Evolutionary conservation across 73 alveolate species (phyloP).

Genomic region (Symbiodinium natans): DNA sequence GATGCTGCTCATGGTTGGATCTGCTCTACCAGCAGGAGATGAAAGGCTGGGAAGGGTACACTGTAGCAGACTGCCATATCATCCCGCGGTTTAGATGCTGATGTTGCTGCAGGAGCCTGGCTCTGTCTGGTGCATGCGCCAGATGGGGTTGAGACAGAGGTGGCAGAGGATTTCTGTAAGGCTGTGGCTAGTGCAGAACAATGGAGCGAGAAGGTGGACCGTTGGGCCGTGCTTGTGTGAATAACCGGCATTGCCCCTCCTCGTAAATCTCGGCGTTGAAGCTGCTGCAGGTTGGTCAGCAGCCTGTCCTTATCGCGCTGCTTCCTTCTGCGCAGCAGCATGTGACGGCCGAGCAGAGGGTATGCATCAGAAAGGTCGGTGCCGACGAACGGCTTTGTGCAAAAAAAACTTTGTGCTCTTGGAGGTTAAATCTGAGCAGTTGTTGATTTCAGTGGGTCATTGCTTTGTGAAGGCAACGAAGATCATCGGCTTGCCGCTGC

Average conservation of each 20-base stretch:
- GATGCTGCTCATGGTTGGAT: constrained; percentile 53
- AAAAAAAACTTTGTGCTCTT: neutral
- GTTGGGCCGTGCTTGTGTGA: no score
- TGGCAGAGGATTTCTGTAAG: constrained; percentile 30
- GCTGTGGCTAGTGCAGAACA: constrained; percentile 36
- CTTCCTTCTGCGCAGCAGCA: constrained; percentile 70
- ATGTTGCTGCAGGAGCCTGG: constrained; percentile 32
- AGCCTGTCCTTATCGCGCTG: constrained; percentile 34
- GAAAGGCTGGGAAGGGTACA: neutral
- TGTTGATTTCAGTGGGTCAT: neutral
- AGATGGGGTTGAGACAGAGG: neutral
- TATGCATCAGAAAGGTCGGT: constrained; percentile 46
- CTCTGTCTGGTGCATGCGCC: constrained; percentile 42
- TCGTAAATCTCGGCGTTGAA: neutral
- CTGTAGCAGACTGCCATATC: neutral
- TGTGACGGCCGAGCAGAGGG: constrained; percentile 47
- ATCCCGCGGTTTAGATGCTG: neutral
- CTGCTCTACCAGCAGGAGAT: constrained; percentile 40
- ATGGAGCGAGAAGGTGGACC: neutral
- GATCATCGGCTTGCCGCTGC: constrained; percentile 78
- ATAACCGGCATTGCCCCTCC: no score
- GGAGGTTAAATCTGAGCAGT: neutral
- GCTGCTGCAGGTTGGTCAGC: neutral
- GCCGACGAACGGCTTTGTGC: neutral
- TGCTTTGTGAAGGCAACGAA: neutral